These are phyloP conservation scores for Fusarium guadeloupense DNA, from an alignment of 2,329 filamentous ascomycete species.

Conservation along the genomic window DNA sequence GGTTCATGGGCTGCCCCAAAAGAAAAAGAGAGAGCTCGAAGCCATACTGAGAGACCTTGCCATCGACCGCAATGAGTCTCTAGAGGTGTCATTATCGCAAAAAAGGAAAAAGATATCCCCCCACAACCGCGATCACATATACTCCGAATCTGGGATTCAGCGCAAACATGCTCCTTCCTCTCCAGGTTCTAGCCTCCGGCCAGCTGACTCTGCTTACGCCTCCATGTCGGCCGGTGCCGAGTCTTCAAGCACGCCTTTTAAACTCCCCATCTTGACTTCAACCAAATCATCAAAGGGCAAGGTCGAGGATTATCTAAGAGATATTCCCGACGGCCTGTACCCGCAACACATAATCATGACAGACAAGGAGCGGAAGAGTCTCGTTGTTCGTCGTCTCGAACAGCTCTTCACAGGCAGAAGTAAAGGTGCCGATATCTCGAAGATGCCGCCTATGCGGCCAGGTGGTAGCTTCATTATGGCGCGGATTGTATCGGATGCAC, in stretches of 20 bases:
- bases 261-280: conserved; percentile 48
- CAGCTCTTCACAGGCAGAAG: conserved; percentile 82
- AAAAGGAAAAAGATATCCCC: conserved; percentile 52
- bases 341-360: conserved; percentile 70
- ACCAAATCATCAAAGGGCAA: conserved; percentile 58
- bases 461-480: neutral
- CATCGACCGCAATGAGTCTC: conserved; percentile 64
- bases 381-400: conserved; percentile 79
- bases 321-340: conserved; percentile 75
- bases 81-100: conserved; percentile 52
- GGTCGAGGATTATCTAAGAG: conserved; percentile 74
- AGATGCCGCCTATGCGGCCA: conserved; percentile 31
- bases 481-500: conserved; percentile 38
- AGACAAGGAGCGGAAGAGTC: conserved; percentile 77
- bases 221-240: conserved; percentile 67
- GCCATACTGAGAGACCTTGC: conserved; percentile 76
- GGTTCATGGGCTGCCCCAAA: conserved; percentile 74
- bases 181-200: conserved; percentile 61
- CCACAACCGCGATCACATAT: conserved; percentile 50
- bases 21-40: conserved; percentile 80
- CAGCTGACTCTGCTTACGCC: conserved; percentile 70
- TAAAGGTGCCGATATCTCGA: conserved; percentile 50
- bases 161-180: conserved; percentile 60
- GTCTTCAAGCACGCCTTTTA: conserved; percentile 52
- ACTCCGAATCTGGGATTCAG: conserved; percentile 53